A percentile compares a stretch with the other conserved stretches of the same genome.
Conservation (phyloP, 768 basidiomycete genomes). For the Mycena filopes region DNA sequence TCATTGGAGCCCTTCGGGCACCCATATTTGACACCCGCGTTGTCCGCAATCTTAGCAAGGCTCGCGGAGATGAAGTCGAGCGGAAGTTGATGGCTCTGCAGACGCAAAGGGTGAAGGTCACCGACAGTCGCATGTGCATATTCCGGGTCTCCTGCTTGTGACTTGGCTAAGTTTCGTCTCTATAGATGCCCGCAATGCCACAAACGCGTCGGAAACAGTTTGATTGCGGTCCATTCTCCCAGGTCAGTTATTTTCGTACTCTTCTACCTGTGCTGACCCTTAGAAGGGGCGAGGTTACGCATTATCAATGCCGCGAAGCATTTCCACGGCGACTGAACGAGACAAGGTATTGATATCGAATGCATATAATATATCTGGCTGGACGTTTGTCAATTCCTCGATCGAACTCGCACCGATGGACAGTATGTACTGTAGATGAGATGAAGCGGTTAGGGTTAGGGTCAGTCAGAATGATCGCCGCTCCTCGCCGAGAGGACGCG, state of each 20-base stretch:
- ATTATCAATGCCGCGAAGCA: constrained; percentile 93
- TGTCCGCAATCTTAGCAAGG: constrained; percentile 74
- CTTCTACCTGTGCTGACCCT: neutral
- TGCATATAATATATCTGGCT: no score
- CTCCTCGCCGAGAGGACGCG: no score
- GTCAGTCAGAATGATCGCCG: no score
- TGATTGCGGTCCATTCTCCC: constrained; percentile 95
- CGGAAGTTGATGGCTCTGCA: constrained; percentile 80
- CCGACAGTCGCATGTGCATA: no score
- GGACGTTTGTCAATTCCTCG: no score
- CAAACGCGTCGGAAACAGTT: constrained; percentile 91
- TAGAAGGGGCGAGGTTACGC: constrained; percentile 93
- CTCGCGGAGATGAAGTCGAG: constrained; percentile 61
- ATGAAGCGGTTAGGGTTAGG: no score
- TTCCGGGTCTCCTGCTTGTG: no score
- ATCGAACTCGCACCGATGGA: no score
- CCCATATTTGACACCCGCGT: constrained; percentile 79
- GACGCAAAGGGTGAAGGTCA: constrained; percentile 85
- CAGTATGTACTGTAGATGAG: no score
- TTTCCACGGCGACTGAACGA: constrained; percentile 72
- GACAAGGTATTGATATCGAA: constrained; percentile 44
- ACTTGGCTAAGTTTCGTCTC: no score
- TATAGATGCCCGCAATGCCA: constrained; percentile 94
- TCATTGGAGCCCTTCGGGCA: no score
- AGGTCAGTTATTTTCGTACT: constrained; percentile 48